phyloP scores from a whole-genome alignment of 1,284 basidiomycete genomes.

The Fomitopsis palustris region DNA sequence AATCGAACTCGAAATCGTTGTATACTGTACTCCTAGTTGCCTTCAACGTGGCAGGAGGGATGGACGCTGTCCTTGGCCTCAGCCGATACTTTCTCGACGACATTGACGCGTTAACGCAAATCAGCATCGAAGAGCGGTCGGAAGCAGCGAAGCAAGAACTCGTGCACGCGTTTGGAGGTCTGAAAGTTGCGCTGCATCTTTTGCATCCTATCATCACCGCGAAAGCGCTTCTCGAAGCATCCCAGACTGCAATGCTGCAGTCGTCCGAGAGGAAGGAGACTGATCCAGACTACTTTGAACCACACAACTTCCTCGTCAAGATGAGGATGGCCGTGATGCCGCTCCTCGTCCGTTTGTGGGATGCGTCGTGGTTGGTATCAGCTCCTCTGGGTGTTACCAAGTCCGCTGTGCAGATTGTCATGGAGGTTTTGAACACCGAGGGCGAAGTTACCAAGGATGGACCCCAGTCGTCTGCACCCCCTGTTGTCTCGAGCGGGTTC shows the following conservation, averaged over 20 bases:
- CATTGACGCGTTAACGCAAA: conserved; percentile 49
- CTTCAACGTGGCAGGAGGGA: conserved; percentile 72
- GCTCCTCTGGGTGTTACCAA: conserved; percentile 74
- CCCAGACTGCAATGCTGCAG: conserved; percentile 73
- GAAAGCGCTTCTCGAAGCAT: conserved; percentile 80
- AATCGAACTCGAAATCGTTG: conserved; percentile 68
- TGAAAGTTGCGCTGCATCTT: conserved; percentile 81
- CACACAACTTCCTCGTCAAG: conserved; percentile 82
- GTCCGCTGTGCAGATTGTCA: conserved; percentile 72
- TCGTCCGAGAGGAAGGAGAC: conserved; percentile 78
- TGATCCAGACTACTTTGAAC: conserved; percentile 77
- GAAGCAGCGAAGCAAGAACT: conserved; percentile 59
- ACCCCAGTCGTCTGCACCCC: conserved; percentile 17
- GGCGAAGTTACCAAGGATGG: conserved; percentile 63
- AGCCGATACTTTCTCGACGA: conserved; percentile 55
- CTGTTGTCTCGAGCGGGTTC: conserved; percentile 16
- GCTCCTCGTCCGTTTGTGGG: conserved; percentile 72
- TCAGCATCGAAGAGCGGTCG: conserved; percentile 51
- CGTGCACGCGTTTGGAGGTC: conserved; percentile 72
- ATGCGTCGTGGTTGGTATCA: conserved; percentile 77
- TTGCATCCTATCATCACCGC: conserved; percentile 77
- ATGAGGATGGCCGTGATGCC: conserved; percentile 75
- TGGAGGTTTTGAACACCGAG: conserved; percentile 83
- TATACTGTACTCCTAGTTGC: conserved; percentile 81
- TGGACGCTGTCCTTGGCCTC: conserved; percentile 65